phyloP scores from a whole-genome alignment of 805 yeast genomes.

The Phaffomyces antillensis region DNA sequence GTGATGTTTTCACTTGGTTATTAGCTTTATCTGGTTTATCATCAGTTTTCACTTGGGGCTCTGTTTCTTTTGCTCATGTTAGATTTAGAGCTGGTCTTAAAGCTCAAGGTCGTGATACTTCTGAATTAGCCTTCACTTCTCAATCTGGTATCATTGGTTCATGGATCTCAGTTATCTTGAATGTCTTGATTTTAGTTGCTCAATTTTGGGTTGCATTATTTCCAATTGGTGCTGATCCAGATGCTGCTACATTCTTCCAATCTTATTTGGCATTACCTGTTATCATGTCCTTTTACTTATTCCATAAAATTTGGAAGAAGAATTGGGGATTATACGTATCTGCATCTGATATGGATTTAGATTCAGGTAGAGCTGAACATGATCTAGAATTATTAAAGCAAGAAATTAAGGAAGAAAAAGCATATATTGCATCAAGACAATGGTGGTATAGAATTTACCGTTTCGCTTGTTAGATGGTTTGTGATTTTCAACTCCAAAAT shows the following conservation, averaged over 20 bases:
- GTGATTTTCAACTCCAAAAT: too few relatives aligned
- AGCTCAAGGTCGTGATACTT: conserved; percentile 57
- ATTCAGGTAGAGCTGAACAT: conserved; percentile 55
- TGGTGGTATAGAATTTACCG: conserved; percentile 40
- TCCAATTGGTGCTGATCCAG: conserved; percentile 25
- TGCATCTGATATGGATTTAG: conserved; percentile 47
- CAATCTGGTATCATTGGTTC: conserved; percentile 68
- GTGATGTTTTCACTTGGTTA: conserved; percentile 64
- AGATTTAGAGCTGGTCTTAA: conserved; percentile 54
- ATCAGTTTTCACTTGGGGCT: conserved; percentile 72
- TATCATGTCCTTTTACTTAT: conserved; percentile 29
- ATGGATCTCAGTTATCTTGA: conserved; percentile 49
- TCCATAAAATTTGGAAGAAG: conserved; percentile 37
- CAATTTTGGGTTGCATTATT: conserved; percentile 71
- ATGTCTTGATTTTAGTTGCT: conserved; percentile 56
- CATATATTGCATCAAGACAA: conserved; percentile 37
- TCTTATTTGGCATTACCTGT: conserved; percentile 35
- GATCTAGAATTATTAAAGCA: conserved; percentile 50
- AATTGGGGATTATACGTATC: conserved; percentile 34
- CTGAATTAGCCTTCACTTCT: conserved; percentile 61
- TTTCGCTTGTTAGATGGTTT: conserved; percentile 36
- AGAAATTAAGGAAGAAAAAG: conserved; percentile 54
- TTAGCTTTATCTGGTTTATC: conserved; percentile 72
- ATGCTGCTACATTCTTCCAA: conserved; percentile 28
- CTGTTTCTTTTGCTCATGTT: conserved; percentile 61